These are phyloP conservation scores for Bothriochloa decipiens DNA, from an alignment of 176 grass and related monocot species.

Conservation along the genomic window DNA sequence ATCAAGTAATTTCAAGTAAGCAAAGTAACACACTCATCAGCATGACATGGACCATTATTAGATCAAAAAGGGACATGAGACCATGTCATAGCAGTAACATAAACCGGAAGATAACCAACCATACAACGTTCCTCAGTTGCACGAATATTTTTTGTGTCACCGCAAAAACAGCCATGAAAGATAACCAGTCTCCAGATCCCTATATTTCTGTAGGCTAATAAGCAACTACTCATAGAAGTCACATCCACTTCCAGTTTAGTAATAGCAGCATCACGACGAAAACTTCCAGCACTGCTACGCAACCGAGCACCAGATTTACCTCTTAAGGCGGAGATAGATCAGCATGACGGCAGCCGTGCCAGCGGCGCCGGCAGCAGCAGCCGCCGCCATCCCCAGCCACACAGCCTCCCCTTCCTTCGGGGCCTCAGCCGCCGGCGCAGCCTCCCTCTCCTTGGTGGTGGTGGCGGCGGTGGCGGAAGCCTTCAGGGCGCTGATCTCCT, in stretches of 20 bases:
- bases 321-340: constrained; percentile 55
- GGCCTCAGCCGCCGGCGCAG: not conserved
- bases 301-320: constrained; percentile 52
- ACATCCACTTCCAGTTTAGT: constrained; percentile 28
- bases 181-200: constrained; percentile 42
- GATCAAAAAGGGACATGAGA: not conserved
- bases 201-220: constrained; percentile 46
- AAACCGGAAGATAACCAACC: not conserved
- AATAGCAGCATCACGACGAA: constrained; percentile 28
- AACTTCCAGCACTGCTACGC: constrained; percentile 44
- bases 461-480: constrained; percentile 5
- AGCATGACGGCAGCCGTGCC: constrained; percentile 27
- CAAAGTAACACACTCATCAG: not conserved
- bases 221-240: constrained; percentile 50
- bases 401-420: constrained; percentile 21
- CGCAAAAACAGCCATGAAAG: constrained; percentile 36
- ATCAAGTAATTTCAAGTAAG: not conserved
- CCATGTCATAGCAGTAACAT: not conserved
- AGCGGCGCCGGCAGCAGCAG: constrained; percentile 39
- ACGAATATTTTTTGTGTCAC: constrained; percentile 27
- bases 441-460: constrained; percentile 36
- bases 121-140: constrained; percentile 1
- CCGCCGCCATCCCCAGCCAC: constrained; percentile 43
- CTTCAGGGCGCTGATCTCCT: constrained; percentile 45
- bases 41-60: not conserved